Evolutionary conservation across 805 yeast species (phyloP), one percentile per base, ranked within the genome.

Genomic region (Candida cerambycidarum): DNA sequence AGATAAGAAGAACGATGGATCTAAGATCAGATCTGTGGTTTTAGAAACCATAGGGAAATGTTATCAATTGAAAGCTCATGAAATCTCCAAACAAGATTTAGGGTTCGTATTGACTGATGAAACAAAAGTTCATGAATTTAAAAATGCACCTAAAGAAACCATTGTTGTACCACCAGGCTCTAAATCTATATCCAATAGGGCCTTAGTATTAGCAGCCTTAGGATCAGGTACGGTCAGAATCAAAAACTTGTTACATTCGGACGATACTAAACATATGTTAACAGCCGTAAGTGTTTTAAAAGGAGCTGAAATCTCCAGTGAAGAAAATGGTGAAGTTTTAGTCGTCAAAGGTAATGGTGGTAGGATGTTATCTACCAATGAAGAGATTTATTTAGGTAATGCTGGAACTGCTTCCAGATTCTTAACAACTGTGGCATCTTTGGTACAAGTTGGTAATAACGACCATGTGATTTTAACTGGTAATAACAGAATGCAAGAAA

Each of bases 321-420:
- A 87, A 59, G 92, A 89, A 52, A 83, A 85, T 57, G 98, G 97
- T 46, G 92, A 86, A 58, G 90, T 96, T 25, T 80, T 88, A 27
- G 82, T 92, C 35, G 79, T 92, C 23, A 79, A 80, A 39, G 90
- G 92, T 41, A 90, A 90, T 49, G 93, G 93, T 46, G 97, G 97
- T 44, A 67, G 80, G 23, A 63, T 88, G 48, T 55, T 70, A 23
- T 83, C 95, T 3, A 76, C 83, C 38, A 65, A 69, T 13, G 79
- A 82, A 40, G 85, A 82, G 48, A 71, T 93, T 44, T 93, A 89
- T 65, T 74, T 93, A 48, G 99, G 99, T 44, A 93, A 93, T 59
- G 98, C 99, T 1, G 99, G 99, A 52, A 93, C 99, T 33, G 98
- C 99, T 3, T 87, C 97, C 5, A 78, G 99, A 57, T 93, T 93